These are phyloP conservation scores for Arthrobotrys iridis DNA, from an alignment of 2,329 filamentous ascomycete genomes.

Conservation along the genomic window DNA sequence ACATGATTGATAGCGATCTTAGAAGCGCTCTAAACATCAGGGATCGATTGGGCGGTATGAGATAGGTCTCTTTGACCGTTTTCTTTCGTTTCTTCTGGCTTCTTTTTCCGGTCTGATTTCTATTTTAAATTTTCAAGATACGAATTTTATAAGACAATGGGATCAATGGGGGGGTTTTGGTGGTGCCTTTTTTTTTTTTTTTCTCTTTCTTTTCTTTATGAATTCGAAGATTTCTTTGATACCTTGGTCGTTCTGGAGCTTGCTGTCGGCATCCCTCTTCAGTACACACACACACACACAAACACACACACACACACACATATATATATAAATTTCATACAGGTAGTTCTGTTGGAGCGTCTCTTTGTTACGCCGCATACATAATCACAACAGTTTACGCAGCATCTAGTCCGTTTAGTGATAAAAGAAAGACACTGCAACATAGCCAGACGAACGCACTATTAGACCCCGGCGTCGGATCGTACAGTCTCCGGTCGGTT, in stretches of 20 bases:
- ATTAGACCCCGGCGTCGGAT: too few species aligned
- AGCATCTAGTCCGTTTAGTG: too few species aligned
- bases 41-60: not conserved
- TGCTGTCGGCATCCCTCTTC: not conserved
- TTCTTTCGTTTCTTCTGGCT: not conserved
- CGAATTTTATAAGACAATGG: not conserved
- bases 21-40: not conserved
- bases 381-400: too few species aligned
- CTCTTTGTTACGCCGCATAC: too few species aligned
- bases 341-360: too few species aligned
- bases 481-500: too few species aligned
- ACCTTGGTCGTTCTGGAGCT: slow-evolving; percentile 22
- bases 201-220: slow-evolving; percentile 2
- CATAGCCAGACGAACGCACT: too few species aligned
- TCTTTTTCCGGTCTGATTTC: not conserved
- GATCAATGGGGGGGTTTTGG: not conserved
- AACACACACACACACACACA: too few species aligned
- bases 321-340: slow-evolving; percentile 28
- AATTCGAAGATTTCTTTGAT: not conserved
- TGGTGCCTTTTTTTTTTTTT: not conserved
- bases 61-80: not conserved
- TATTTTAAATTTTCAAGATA: not conserved
- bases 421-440: too few species aligned
- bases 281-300: too few species aligned
- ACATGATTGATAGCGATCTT: not conserved